Base-by-base conservation (phyloP, 371 early-diverging fungal species). In the Syncephalis fuscata region DNA sequence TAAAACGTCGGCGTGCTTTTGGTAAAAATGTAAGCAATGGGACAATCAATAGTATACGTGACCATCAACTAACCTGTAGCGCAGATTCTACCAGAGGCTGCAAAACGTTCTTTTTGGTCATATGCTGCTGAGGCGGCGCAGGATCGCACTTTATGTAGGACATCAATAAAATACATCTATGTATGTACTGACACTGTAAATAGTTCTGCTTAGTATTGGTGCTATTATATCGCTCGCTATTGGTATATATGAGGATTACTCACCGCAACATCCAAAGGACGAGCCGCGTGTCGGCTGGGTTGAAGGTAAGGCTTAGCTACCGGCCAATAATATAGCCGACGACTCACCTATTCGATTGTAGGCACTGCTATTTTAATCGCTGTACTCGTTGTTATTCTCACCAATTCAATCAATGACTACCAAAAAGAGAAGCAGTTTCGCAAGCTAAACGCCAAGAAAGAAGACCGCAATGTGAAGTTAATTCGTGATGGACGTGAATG, bases 341-440 rank as follows among this genome's bases (percentile, higher is more conserved):
- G 37, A 42, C 22, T 11, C 27, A 14, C 41, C 20, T n/a, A 16
- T 50, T 43, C 41, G 61, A 74, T 89, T 0, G 88, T 88, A 63
- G 92, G 92, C 45, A 75, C 77, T 1, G 82, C 80, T 38, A 83
- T 89, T 54, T 59, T 89, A 36, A 64, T 76, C 10, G 87, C 87
- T 15, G 80, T 91, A 43, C 26, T 83, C 10, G 62, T 88, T 47
- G 88, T 91, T 27, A 80, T 93, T 24, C 44, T 80, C 32, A 78
- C 81, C 38, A 78, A 79, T 1, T 71, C 80, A 51, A 56, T 87
- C 46, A 91, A 86, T 58, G 89, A 93, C 62, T 86, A 65, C 55
- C 81, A 82, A 52, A 89, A 91, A 59, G 86, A 91, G 54, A 64
- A 61, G n/a, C 87, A 88, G 58, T 89, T 91, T 61, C 75, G 80